Percentiles rank a stretch among this genome's conserved stretches.
Evolutionary conservation across 495 filamentous ascomycete species (phyloP).

Genomic region (Hyaloscypha variabilis): DNA sequence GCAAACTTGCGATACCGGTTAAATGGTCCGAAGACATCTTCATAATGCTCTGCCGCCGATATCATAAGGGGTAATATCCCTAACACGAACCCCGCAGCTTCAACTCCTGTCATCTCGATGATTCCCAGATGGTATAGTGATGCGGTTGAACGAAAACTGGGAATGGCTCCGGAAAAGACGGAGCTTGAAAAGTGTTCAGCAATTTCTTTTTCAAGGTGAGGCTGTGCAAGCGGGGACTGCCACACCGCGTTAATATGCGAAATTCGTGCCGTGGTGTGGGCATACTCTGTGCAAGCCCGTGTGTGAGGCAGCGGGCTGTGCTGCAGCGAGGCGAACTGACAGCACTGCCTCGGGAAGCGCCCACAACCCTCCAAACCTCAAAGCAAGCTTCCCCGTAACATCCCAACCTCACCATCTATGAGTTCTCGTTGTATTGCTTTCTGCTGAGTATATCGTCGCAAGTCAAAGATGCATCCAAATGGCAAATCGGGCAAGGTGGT

Average conservation of each 20-base stretch:
- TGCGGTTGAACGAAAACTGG: background rate
- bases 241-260: too few species aligned
- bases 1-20: constrained; percentile 24
- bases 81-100: constrained; percentile 31
- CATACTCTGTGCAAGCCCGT: too few species aligned
- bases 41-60: constrained; percentile 34
- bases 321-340: constrained; percentile 5
- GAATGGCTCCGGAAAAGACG: background rate
- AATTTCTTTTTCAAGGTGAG: background rate
- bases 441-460: background rate
- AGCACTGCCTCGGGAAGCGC: background rate
- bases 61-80: constrained; percentile 35
- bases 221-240: constrained; percentile 3
- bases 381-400: background rate
- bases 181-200: background rate
- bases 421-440: background rate
- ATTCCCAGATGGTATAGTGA: background rate
- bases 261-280: too few species aligned
- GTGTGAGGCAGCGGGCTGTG: background rate
- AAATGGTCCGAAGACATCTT: constrained; percentile 34
- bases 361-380: too few species aligned
- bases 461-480: background rate
- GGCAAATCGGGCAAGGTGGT: background rate
- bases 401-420: background rate
- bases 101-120: constrained; percentile 16